Base-by-base conservation (phyloP, 2,329 filamentous ascomycete species). In the Laburnicola sp. region DNA sequence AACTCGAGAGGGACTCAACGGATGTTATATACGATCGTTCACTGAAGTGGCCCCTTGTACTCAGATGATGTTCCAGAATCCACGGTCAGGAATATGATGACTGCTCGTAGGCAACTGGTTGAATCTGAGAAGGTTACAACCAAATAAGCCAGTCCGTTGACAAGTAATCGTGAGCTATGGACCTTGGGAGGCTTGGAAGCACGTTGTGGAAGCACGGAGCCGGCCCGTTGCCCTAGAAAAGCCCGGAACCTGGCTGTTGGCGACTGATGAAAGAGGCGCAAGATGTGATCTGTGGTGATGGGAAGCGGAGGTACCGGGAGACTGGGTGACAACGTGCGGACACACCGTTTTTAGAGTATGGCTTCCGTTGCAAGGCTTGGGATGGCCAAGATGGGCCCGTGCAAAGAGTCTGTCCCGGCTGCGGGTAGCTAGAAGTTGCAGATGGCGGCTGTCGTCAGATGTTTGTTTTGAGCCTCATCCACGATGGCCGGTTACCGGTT, bases 391-490 rank as follows among this genome's bases (percentile, higher is more conserved):
- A 21, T 26, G 4, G 40, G 50, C 28, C 50, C 46, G 56, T 49
- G 48, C 39, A 26, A 22, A 21, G 21, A 37, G 40, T 44, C 39
- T 30, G 28, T 42, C 38, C 38, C 25, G 23, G 32, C 23, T 35
- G n/a, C 35, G 34, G 47, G 40, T 50, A 38, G 40, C 21, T 30
- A 22, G 35, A 40, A 21, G 36, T 8, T 30, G 45, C 35, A 40
- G 36, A 26, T 60, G 57, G 50, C 35, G 69, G 68, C 63, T 70
- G 66, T 68, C 66, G 68, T 72, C 61, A 71, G 68, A 72, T 63
- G 60, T 64, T 69, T 70, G 62, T 63, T 61, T 55, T 62, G 65
- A 71, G 68, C 66, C 65, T 56, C 68, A 69, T 60, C 57, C 57
- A 63, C 51, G 40, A 57, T 57, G 48, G 48, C 32, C 51, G 39